Conservation (phyloP, 176 grass and related monocot genomes). For the Aechmea fasciata region DNA sequence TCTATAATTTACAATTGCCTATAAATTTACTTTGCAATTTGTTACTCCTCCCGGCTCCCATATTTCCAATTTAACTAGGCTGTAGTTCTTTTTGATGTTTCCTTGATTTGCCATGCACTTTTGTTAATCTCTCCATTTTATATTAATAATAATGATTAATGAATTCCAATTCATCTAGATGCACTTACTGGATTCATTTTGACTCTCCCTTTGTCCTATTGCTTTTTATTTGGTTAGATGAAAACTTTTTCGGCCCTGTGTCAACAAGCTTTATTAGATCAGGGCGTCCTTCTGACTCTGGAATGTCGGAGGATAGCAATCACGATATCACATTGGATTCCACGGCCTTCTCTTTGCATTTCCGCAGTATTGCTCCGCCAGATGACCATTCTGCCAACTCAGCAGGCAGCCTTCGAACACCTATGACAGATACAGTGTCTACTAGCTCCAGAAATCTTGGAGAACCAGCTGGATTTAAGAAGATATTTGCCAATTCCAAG, state of each 20-base stretch:
- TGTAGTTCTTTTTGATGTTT: too few species aligned
- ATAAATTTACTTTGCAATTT: too few species aligned
- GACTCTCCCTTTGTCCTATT: neutral
- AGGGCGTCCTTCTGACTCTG: slow-evolving; percentile 59
- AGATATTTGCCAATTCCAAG: slow-evolving; percentile 1
- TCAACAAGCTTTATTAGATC: slow-evolving; percentile 73
- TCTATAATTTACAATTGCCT: too few species aligned
- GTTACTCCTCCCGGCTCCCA: too few species aligned
- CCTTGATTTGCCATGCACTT: too few species aligned
- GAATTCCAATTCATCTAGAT: neutral
- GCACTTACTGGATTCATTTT: neutral
- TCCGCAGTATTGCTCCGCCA: slow-evolving; percentile 37
- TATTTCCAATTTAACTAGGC: too few species aligned
- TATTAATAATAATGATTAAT: too few species aligned
- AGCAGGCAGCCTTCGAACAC: slow-evolving; percentile 43
- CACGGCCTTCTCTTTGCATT: slow-evolving; percentile 70
- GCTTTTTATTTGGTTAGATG: slow-evolving; percentile 47
- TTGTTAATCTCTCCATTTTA: too few species aligned
- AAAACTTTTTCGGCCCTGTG: slow-evolving; percentile 82
- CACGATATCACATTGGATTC: slow-evolving; percentile 92
- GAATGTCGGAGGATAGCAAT: slow-evolving; percentile 62
- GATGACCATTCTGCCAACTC: slow-evolving; percentile 61
- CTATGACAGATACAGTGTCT: slow-evolving; percentile 13
- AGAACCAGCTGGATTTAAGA: slow-evolving; percentile 32
- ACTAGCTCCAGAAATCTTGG: slow-evolving; percentile 4